Percentiles rank a stretch among this genome's conserved stretches.
Evolutionary conservation across 768 basidiomycete species (phyloP).

Genomic region (Boletus insuetus): DNA sequence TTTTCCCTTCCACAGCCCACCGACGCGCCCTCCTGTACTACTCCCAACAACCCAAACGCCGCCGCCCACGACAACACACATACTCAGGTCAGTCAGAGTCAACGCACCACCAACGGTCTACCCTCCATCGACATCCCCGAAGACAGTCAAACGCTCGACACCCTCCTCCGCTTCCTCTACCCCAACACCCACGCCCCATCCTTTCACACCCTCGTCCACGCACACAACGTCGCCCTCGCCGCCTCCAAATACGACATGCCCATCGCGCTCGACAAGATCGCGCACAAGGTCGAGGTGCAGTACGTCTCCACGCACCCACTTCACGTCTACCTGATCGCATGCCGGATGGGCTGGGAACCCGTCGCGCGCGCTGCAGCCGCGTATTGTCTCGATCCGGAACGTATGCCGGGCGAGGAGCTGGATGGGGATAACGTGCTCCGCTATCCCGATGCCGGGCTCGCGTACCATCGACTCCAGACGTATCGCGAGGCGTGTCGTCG

Average conservation of each 20-base stretch:
- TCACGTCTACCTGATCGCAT: slow-evolving; percentile 2
- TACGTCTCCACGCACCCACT: background rate
- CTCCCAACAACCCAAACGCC: too few relatives aligned
- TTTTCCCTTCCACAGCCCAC: slow-evolving; percentile 2
- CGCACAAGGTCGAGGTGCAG: background rate
- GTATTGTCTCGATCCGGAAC: background rate
- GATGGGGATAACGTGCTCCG: background rate
- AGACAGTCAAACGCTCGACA: slow-evolving; percentile 1
- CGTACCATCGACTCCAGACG: background rate
- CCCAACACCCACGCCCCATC: background rate
- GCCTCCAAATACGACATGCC: slow-evolving; percentile 4
- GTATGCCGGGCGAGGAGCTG: background rate
- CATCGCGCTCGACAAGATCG: slow-evolving; percentile 1
- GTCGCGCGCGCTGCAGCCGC: background rate
- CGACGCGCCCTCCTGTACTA: too few relatives aligned
- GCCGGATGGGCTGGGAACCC: background rate
- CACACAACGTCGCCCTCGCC: background rate
- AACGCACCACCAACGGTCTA: background rate
- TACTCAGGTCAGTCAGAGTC: too few relatives aligned
- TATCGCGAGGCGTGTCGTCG: background rate
- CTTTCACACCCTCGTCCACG: background rate
- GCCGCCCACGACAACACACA: too few relatives aligned
- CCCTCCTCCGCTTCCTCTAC: slow-evolving; percentile 8
- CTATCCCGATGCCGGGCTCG: background rate
- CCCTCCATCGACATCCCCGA: background rate